Evolutionary conservation across 1,284 basidiomycete species (phyloP).

Genomic region (Papiliotrema fonsecae): DNA sequence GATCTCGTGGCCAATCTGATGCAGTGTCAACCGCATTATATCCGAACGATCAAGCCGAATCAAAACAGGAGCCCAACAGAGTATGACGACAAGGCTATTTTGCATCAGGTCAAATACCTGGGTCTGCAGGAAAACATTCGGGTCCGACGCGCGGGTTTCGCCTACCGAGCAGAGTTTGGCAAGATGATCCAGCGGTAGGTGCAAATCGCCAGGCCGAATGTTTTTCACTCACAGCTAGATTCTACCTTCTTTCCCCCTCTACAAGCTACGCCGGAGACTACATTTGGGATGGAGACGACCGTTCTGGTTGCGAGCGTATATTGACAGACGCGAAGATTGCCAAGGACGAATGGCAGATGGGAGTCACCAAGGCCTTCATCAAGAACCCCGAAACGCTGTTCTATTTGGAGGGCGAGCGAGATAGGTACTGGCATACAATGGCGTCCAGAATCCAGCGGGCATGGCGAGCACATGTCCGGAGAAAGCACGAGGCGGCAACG

Average conservation of each 20-base stretch:
- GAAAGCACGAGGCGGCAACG: slow-evolving; percentile 89
- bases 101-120: slow-evolving; percentile 99
- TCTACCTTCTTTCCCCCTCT: slow-evolving; percentile 89
- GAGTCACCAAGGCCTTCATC: slow-evolving; percentile 97
- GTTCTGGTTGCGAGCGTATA: slow-evolving; percentile 89
- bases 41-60: slow-evolving; percentile 99
- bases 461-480: slow-evolving; percentile 91
- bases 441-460: slow-evolving; percentile 93
- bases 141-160: slow-evolving; percentile 93
- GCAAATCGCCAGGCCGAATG: not conserved
- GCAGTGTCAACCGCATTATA: slow-evolving; percentile 85
- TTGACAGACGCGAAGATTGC: slow-evolving; percentile 92
- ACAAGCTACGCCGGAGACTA: slow-evolving; percentile 99
- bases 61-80: slow-evolving; percentile 90
- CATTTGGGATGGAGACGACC: slow-evolving; percentile 87
- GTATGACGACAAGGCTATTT: slow-evolving; percentile 88
- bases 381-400: slow-evolving; percentile 99
- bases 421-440: slow-evolving; percentile 99
- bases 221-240: slow-evolving; percentile 51
- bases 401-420: slow-evolving; percentile 96
- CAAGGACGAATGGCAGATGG: slow-evolving; percentile 99
- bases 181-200: slow-evolving; percentile 86
- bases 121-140: slow-evolving; percentile 98
- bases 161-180: slow-evolving; percentile 81
- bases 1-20: slow-evolving; percentile 72